Evolutionary conservation across 2,329 filamentous ascomycete genomes (phyloP).

Genomic region (Fusarium chlamydosporum): DNA sequence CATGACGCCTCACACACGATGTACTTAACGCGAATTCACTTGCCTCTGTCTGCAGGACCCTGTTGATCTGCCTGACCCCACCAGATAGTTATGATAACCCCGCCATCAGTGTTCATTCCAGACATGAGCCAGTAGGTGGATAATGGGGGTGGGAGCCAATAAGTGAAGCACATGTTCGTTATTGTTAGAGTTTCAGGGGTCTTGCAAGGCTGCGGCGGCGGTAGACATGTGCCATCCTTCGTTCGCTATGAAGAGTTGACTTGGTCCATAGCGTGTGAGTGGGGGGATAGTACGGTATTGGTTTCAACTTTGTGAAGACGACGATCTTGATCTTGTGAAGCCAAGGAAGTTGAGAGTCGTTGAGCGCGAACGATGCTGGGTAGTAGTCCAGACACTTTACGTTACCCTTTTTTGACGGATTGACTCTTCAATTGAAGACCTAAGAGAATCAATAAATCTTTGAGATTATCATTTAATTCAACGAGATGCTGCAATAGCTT

Average conservation of each 20-base stretch:
- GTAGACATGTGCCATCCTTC: slow-evolving; percentile 49
- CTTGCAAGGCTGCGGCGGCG: slow-evolving; percentile 43
- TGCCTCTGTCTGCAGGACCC: slow-evolving; percentile 30
- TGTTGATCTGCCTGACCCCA: slow-evolving; percentile 47
- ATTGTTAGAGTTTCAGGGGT: slow-evolving; percentile 48
- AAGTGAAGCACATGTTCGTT: slow-evolving; percentile 59
- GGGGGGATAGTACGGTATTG: slow-evolving; percentile 25
- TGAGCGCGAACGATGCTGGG: background rate
- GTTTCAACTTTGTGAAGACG: slow-evolving; percentile 27
- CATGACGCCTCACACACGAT: slow-evolving; percentile 36
- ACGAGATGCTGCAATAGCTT: background rate
- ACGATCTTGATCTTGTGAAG: slow-evolving; percentile 30
- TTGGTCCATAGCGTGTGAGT: slow-evolving; percentile 39
- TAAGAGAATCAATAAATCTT: fast-evolving
- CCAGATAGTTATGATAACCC: slow-evolving; percentile 45
- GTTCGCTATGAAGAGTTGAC: slow-evolving; percentile 46
- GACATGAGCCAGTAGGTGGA: slow-evolving; percentile 15
- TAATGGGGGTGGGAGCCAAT: slow-evolving; percentile 57
- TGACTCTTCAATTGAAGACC: background rate
- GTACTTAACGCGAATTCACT: slow-evolving; percentile 37
- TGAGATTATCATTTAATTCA: background rate
- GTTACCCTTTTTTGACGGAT: background rate
- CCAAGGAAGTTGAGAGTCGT: background rate
- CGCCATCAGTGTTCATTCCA: slow-evolving; percentile 41
- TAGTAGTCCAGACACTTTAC: background rate